Evolutionary conservation across 1,284 basidiomycete genomes (phyloP).

Genomic region (Boletellus deceptivus): DNA sequence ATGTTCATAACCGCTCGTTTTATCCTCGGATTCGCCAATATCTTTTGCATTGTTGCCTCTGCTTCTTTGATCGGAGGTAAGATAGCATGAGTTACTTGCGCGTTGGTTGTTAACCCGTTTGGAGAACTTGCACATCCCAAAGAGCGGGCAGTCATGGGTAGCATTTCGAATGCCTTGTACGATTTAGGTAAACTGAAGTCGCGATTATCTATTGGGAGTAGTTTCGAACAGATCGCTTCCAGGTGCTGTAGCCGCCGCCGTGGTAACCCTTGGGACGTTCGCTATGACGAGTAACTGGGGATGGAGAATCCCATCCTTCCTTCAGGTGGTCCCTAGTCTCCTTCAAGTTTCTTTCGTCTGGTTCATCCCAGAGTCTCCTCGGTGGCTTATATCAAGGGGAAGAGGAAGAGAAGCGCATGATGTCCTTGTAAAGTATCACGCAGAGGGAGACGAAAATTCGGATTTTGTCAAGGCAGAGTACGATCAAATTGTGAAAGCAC

Average conservation of each 20-base stretch:
- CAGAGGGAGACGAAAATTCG: neutral
- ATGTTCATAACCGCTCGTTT: conserved; percentile 8
- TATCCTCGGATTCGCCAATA: conserved; percentile 6
- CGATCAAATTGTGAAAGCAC: conserved; percentile 28
- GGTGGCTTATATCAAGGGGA: conserved; percentile 1
- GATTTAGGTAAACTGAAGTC: conserved; percentile 6
- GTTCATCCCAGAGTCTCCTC: conserved; percentile 3
- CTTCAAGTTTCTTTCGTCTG: conserved; percentile 1
- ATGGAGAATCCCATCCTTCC: conserved; percentile 13
- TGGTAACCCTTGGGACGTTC: conserved; percentile 49
- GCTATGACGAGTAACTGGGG: conserved; percentile 47
- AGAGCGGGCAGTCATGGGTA: conserved; percentile 15
- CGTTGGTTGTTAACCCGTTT: neutral
- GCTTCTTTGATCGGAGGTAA: conserved; percentile 10
- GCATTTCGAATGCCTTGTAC: conserved; percentile 9
- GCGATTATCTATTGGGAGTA: too few relatives aligned
- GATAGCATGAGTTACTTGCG: neutral
- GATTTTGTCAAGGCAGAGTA: conserved; percentile 3
- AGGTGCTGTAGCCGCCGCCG: conserved; percentile 11
- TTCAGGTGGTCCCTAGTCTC: neutral
- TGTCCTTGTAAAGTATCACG: conserved; percentile 2
- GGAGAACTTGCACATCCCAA: conserved; percentile 20
- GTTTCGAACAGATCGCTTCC: neutral
- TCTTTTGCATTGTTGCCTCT: conserved; percentile 6
- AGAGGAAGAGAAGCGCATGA: neutral